Evolutionary conservation across 495 filamentous ascomycete species (phyloP).

Genomic region (Aspergillus coremiiformis): DNA sequence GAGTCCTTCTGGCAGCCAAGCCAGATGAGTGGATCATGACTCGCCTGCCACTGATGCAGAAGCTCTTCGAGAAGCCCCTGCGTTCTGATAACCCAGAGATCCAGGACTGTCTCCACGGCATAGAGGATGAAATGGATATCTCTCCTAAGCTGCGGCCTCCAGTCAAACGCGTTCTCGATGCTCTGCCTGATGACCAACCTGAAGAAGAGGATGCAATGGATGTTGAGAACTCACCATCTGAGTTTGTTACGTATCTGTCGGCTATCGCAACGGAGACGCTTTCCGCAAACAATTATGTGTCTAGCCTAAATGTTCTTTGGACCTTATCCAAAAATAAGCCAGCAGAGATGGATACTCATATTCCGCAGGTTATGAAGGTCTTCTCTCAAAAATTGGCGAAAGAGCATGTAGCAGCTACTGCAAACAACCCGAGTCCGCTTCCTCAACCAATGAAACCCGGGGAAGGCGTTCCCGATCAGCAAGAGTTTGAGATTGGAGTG

Average conservation of each 20-base stretch:
- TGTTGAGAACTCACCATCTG: conserved; percentile 60
- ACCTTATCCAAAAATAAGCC: conserved; percentile 78
- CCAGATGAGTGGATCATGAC: conserved; percentile 81
- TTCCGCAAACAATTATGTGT: conserved; percentile 67
- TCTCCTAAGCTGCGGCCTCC: conserved; percentile 50
- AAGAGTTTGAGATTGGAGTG: conserved; percentile 78
- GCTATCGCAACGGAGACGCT: conserved; percentile 74
- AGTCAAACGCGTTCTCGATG: conserved; percentile 74
- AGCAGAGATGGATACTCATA: conserved; percentile 79
- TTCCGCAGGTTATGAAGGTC: conserved; percentile 82
- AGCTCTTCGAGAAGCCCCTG: conserved; percentile 81
- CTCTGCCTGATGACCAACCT: conserved; percentile 78
- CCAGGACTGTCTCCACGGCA: conserved; percentile 78
- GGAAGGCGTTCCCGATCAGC: conserved; percentile 56
- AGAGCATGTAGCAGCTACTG: conserved; percentile 79
- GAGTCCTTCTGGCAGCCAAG: conserved; percentile 78
- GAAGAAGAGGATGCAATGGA: conserved; percentile 90
- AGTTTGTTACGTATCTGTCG: conserved; percentile 76
- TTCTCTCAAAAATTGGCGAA: conserved; percentile 87
- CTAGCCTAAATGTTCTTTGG: conserved; percentile 87
- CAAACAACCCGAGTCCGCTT: conserved; percentile 36
- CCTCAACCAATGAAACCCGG: conserved; percentile 38
- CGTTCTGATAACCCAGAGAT: conserved; percentile 82
- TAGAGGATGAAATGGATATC: conserved; percentile 58
- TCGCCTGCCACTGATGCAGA: conserved; percentile 69